Evolutionary conservation across 768 basidiomycete species (phyloP), one percentile per base, ranked within the genome.

Genomic region (Mycena galericulata): DNA sequence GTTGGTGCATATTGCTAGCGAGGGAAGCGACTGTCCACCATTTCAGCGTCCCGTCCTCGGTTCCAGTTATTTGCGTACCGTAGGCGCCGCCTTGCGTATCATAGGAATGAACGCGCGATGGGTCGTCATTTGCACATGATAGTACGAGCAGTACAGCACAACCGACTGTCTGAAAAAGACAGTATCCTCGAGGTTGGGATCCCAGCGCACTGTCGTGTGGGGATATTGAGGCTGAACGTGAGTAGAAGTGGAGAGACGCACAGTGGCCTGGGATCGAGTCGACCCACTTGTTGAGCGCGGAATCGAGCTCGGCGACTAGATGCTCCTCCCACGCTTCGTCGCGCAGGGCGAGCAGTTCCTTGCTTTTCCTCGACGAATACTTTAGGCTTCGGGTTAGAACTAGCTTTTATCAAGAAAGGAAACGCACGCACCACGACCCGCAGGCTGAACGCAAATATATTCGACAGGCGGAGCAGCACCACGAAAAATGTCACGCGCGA

Each of bases 1-100:
- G 68, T 95, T 95, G 15, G 91, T 89, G 77, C 93, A 95, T 57
- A 95, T 95, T 0, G 92, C 92, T 30, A 95, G 82, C 0, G 93
- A 73, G 81, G 91, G 90, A 51, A 90, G 84, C 0, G 77, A 41
- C 11, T 17, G 18, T 17, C 11, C 18, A 41, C 18, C 10, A 41
- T 8, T 41, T 4, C 40, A 14, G 40, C 9, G 20, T 26, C 15
- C 8, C 36, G 15, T 38, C 9, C 8, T 38, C 36, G 18, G 18
- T 15, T 15, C 4, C 5, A 20, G 18, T 17, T 4, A 20, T 5
- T 8, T 10, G 18, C 40, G 7, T 41, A 41, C 40, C 40, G 40
- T 41, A 5, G 40, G 10, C 17, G 40, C 40, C 4, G 10, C 17
- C 17, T 8, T 14, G 14, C 40, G 40, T 10, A 41, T 41, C 40